Conservation (phyloP, 2,329 filamentous ascomycete genomes). For the Ophiostoma angusticollis region DNA sequence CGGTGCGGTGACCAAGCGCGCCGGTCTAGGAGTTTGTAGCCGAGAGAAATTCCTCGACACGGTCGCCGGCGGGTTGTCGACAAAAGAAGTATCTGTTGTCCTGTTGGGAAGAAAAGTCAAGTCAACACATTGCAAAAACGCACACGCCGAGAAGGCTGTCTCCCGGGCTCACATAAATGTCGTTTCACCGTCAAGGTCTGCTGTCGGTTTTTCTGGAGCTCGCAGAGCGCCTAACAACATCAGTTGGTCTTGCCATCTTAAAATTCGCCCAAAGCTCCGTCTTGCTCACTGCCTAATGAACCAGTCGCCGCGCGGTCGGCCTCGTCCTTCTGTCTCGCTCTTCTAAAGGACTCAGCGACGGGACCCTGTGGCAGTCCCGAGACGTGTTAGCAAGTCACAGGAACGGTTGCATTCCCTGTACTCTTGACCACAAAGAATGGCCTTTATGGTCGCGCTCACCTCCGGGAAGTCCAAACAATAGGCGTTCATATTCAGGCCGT, state of each 20-base stretch:
- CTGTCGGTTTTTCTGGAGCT: slow-evolving; percentile 18
- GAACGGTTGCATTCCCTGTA: too few relatives aligned
- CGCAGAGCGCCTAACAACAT: slow-evolving; percentile 9
- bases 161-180: slow-evolving; percentile 61
- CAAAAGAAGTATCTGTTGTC: slow-evolving; percentile 83
- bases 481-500: slow-evolving; percentile 96
- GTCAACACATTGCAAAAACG: not conserved
- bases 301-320: not conserved
- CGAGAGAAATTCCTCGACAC: slow-evolving; percentile 34
- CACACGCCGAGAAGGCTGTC: not conserved
- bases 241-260: too few relatives aligned
- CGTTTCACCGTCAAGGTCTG: slow-evolving; percentile 49
- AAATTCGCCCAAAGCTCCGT: too few relatives aligned
- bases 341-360: slow-evolving; percentile 67
- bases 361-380: too few relatives aligned
- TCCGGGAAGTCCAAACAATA: slow-evolving; percentile 98
- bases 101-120: slow-evolving; percentile 27
- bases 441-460: slow-evolving; percentile 34
- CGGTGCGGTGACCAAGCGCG: slow-evolving; percentile 33
- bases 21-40: slow-evolving; percentile 32
- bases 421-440: too few relatives aligned
- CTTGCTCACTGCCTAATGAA: not conserved
- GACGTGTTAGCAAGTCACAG: too few relatives aligned
- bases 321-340: slow-evolving; percentile 46
- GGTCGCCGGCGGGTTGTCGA: slow-evolving; percentile 63